Evolutionary conservation across 2,329 filamentous ascomycete genomes (phyloP), one percentile per base, ranked within the genome.

Genomic region (Hirsutella minnesotensis): DNA sequence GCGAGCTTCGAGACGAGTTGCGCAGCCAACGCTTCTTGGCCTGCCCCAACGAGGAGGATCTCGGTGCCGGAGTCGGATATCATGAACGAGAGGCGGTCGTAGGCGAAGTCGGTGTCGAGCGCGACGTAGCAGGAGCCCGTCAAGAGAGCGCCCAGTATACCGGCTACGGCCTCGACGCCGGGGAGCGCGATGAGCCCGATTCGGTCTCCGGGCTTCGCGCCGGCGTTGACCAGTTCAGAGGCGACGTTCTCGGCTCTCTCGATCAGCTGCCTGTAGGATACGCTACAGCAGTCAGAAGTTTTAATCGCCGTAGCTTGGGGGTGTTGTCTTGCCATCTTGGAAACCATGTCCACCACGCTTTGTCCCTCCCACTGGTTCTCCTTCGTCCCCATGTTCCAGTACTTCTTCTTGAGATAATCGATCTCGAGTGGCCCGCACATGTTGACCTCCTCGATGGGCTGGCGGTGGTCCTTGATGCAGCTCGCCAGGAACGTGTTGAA

Each of bases 51-150:
- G 29, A 53, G 47, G 10, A 53, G 39, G 9, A 51, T 40, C 13
- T 36, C 40, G 37, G 44, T 42, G 5, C 47, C 48, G 5, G 50
- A 44, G 34, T 54, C 52, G 4, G 45, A 39, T 24, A 55, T 43
- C 52, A 55, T 55, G 44, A 53, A 53, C 10, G 49, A 44, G 16
- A 55, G 46, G 24, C 53, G 51, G 20, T 54, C 49, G n/a, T 43
- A 44, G 2, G 53, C 53, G 29, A 54, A 54, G 37, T 55, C 49
- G 44, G 49, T 45, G 39, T 55, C 53, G 38, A 55, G 49, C 19
- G 53, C 49, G 42, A 54, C 50, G 39, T 53, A 55, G 46, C 51
- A 49, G 34, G 48, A 51, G 4, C 53, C 48, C 9, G 51, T 49
- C 46, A 51, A 46, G 20, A 50, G 45, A 18, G 47, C 44, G 9